phyloP scores from a whole-genome alignment of 164 flowering plant genomes.

The Warburgia ugandensis region DNA sequence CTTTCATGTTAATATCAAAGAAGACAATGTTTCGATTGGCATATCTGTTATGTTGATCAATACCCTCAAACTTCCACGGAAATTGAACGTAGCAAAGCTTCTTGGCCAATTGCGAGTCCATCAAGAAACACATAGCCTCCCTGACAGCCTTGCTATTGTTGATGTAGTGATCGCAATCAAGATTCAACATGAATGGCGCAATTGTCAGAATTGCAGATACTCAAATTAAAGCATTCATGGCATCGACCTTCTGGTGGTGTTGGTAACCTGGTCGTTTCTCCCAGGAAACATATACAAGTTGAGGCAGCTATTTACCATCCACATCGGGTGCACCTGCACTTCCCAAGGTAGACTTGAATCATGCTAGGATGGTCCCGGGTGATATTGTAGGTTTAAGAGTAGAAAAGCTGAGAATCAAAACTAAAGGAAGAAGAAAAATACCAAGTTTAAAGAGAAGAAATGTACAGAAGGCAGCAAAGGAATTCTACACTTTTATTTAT shows the following conservation, averaged over 20 bases:
- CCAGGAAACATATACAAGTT: constrained; percentile 83
- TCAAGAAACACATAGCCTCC: constrained; percentile 92
- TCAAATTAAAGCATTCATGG: constrained; percentile 88
- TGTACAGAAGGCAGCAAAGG: too few relatives aligned
- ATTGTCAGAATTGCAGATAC: constrained; percentile 94
- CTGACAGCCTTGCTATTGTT: constrained; percentile 88
- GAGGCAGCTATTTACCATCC: constrained; percentile 81
- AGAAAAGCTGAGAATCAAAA: too few relatives aligned
- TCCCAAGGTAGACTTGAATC: constrained; percentile 58
- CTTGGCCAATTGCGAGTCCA: constrained; percentile 94
- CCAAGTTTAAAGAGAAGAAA: too few relatives aligned
- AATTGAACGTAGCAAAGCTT: constrained; percentile 92
- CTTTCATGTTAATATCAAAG: constrained; percentile 93
- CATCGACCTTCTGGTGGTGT: constrained; percentile 94
- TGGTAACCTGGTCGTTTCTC: constrained; percentile 88
- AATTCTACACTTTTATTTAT: too few relatives aligned
- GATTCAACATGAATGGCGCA: constrained; percentile 83
- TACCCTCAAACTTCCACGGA: constrained; percentile 91
- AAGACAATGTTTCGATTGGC: constrained; percentile 84
- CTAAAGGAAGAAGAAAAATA: too few relatives aligned
- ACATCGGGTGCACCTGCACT: constrained; percentile 81
- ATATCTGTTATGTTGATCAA: constrained; percentile 84
- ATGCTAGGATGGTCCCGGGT: constrained; percentile 20
- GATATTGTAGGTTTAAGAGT: too few relatives aligned
- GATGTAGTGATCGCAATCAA: constrained; percentile 93